A percentile compares a stretch with the other conserved stretches of the same genome.
These are phyloP conservation scores for Suillus discolor DNA, from an alignment of 768 basidiomycete genomes.

Conservation along the genomic window DNA sequence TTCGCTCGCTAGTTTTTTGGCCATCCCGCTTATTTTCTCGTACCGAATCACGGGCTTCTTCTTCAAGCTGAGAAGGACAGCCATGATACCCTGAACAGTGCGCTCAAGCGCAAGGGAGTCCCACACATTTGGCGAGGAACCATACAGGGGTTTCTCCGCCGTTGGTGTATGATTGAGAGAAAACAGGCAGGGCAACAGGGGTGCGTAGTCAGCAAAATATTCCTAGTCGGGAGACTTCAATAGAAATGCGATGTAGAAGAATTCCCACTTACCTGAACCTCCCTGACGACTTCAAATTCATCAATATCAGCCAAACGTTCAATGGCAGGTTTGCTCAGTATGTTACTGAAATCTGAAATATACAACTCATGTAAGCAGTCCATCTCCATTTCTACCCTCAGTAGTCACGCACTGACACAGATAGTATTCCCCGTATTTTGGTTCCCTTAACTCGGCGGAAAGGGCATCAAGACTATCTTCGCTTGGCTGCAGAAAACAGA, in stretches of 20 bases:
- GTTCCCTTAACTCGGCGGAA: conserved; percentile 82
- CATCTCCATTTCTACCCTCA: conserved; percentile 18
- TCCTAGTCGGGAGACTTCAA: conserved; percentile 54
- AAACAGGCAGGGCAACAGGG: conserved; percentile 84
- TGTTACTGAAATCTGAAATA: conserved; percentile 88
- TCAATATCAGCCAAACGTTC: conserved; percentile 93
- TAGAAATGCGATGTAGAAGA: background rate
- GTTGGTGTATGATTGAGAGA: conserved; percentile 81
- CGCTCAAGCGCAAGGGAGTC: conserved; percentile 71
- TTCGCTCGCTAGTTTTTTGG: conserved; percentile 85
- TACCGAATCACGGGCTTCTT: conserved; percentile 95
- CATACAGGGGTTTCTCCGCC: conserved; percentile 65
- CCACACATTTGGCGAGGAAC: conserved; percentile 73
- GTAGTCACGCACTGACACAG: conserved; percentile 92
- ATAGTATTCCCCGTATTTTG: conserved; percentile 98
- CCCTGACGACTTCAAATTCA: conserved; percentile 94
- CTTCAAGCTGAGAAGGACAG: conserved; percentile 90
- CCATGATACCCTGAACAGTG: conserved; percentile 78
- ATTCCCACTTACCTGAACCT: conserved; percentile 78
- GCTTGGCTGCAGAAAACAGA: conserved; percentile 87
- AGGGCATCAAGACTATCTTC: conserved; percentile 84
- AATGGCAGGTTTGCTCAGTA: conserved; percentile 85
- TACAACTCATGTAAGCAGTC: conserved; percentile 18
- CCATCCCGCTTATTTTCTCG: conserved; percentile 91
- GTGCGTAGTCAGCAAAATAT: conserved; percentile 96